A percentile compares a stretch with the other conserved stretches of the same genome.
phyloP scores from a whole-genome alignment of 345 rosid species.

The Salix caprea region DNA sequence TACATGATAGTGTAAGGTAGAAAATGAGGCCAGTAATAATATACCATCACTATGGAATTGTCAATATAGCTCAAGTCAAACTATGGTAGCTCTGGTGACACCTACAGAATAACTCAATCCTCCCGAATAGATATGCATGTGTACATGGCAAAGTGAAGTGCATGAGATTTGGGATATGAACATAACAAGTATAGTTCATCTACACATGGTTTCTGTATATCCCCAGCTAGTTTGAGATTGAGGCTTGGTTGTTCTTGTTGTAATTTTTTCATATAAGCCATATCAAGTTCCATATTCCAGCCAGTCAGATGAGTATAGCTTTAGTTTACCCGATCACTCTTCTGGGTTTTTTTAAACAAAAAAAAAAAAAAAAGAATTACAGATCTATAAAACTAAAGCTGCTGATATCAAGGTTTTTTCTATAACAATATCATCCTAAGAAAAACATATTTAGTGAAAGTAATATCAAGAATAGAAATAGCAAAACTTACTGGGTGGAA shows the following conservation, averaged over 20 bases:
- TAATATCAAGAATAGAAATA: not conserved
- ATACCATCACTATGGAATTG: not conserved
- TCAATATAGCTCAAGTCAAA: not conserved
- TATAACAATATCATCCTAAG: not conserved
- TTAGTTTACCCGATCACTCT: not conserved
- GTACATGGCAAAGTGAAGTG: not conserved
- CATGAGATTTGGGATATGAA: not conserved
- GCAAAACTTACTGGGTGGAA: slow-evolving; percentile 82
- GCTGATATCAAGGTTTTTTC: not conserved
- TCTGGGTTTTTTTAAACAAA: not conserved
- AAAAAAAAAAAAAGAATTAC: not conserved
- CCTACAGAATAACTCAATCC: not conserved
- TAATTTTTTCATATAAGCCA: not conserved
- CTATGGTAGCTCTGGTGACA: not conserved
- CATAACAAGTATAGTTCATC: not conserved
- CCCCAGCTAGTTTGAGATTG: not conserved
- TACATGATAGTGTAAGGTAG: not conserved
- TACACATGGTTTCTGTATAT: not conserved
- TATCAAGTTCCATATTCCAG: not conserved
- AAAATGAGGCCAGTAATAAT: not conserved
- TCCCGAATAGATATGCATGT: not conserved
- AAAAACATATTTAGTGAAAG: not conserved
- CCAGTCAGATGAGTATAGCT: not conserved
- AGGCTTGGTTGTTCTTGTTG: not conserved
- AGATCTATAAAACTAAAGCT: not conserved